Evolutionary conservation across 2,329 filamentous ascomycete genomes (phyloP).

Genomic region (Colletotrichum tofieldiae): DNA sequence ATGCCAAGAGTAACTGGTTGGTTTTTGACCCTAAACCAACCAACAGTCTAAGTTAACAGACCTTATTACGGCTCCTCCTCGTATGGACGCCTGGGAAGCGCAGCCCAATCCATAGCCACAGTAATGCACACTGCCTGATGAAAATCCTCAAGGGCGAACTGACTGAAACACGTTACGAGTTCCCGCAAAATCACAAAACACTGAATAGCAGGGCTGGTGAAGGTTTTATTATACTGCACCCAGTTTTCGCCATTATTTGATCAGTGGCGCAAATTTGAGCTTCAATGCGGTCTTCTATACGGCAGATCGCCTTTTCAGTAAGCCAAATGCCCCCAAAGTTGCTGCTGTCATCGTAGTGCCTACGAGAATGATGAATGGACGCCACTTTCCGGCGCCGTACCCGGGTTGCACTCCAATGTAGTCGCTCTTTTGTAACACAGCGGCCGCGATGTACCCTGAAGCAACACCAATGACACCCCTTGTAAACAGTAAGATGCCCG

Average conservation of each 20-base stretch:
- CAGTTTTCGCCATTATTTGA: background rate
- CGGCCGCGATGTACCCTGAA: constrained; percentile 26
- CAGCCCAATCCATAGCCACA: constrained; percentile 89
- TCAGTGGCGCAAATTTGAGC: background rate
- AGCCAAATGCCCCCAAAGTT: constrained; percentile 2
- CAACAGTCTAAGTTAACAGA: background rate
- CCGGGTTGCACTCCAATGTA: constrained; percentile 16
- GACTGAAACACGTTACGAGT: constrained; percentile 86
- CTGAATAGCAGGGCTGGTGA: too few species aligned
- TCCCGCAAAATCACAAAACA: constrained; percentile 71
- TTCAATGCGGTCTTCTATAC: background rate
- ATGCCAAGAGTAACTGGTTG: constrained; percentile 10
- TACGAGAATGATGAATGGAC: constrained; percentile 10
- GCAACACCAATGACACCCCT: constrained; percentile 28
- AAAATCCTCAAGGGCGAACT: constrained; percentile 87
- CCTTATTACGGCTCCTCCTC: constrained; percentile 73
- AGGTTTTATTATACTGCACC: background rate
- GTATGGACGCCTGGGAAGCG: constrained; percentile 90
- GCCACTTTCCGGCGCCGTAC: constrained; percentile 25
- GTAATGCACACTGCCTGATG: constrained; percentile 93
- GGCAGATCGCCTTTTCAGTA: background rate
- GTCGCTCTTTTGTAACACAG: constrained; percentile 14
- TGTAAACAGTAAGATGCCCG: constrained; percentile 5
- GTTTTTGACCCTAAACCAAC: background rate
- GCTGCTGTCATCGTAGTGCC: constrained; percentile 17